Evolutionary conservation across 2,329 filamentous ascomycete genomes (phyloP).

Genomic region (Knufia fluminis): DNA sequence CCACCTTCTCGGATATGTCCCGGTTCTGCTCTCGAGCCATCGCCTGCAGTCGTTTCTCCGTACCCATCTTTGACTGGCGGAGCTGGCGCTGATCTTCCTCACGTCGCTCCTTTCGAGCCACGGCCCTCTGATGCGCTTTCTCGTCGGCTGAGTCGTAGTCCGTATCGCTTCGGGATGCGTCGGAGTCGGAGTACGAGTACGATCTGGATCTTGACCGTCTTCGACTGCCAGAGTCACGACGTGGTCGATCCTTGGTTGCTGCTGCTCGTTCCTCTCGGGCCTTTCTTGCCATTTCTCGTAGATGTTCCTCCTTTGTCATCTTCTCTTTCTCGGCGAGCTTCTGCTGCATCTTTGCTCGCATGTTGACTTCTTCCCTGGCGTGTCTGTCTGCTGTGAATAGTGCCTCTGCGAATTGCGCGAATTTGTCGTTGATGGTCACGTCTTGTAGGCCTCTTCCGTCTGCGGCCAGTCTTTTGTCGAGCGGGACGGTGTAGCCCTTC

Average conservation of each 20-base stretch:
- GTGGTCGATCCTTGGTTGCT: conserved; percentile 37
- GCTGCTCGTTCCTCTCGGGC: conserved; percentile 66
- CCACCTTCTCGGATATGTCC: conserved; percentile 95
- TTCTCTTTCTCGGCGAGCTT: conserved; percentile 95
- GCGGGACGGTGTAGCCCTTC: conserved; percentile 90
- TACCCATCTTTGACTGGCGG: conserved; percentile 89
- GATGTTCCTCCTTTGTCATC: conserved; percentile 80
- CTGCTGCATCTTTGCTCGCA: conserved; percentile 90
- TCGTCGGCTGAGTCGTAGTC: conserved; percentile 41
- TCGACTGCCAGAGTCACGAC: conserved; percentile 36
- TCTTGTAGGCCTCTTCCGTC: conserved; percentile 89
- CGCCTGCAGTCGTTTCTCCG: conserved; percentile 81
- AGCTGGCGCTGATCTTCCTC: conserved; percentile 82
- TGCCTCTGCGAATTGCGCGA: conserved; percentile 90
- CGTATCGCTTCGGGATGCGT: conserved; percentile 25
- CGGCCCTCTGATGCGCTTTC: conserved; percentile 65
- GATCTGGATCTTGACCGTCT: conserved; percentile 31
- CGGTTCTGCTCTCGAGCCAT: conserved; percentile 92
- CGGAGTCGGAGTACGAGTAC: conserved; percentile 26
- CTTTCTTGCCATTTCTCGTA: conserved; percentile 80
- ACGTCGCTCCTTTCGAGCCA: conserved; percentile 64
- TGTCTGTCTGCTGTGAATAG: conserved; percentile 90
- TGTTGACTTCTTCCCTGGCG: conserved; percentile 88
- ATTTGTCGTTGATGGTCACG: conserved; percentile 95
- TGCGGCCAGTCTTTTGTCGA: conserved; percentile 91